Conservation (phyloP, 192 early-diverging fungal species). For the Chytriomyces sp. region DNA sequence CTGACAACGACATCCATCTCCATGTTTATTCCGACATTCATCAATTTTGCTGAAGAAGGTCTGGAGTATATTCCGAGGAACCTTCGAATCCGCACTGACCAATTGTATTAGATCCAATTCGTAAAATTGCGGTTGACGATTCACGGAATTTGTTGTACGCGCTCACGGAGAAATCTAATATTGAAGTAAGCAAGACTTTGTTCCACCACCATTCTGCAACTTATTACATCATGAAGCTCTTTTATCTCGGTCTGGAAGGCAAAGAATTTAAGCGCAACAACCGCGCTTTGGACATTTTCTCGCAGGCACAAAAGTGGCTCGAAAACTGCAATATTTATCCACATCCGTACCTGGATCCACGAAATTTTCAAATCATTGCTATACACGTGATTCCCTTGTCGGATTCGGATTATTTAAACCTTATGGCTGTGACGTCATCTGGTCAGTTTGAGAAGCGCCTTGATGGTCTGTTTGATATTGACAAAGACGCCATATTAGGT, state of each 20-base stretch:
- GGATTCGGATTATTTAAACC: constrained; percentile 69
- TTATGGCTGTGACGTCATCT: constrained; percentile 79
- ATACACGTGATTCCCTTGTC: constrained; percentile 65
- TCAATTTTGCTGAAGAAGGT: constrained; percentile 13
- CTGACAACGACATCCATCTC: constrained; percentile 65
- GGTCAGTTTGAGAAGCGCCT: constrained; percentile 31
- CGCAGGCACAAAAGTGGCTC: constrained; percentile 34
- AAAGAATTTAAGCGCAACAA: constrained; percentile 46
- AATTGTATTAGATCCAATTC: constrained; percentile 52
- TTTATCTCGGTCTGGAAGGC: constrained; percentile 64
- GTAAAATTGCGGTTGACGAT: constrained; percentile 70
- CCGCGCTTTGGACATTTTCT: constrained; percentile 32
- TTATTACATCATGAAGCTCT: constrained; percentile 31
- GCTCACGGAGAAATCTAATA: constrained; percentile 64
- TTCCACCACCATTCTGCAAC: neutral
- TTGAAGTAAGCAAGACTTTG: constrained; percentile 55
- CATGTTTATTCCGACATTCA: constrained; percentile 70
- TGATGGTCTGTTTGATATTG: too few relatives aligned
- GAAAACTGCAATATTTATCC: constrained; percentile 38
- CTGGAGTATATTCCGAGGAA: neutral
- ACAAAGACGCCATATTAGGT: constrained; percentile 45
- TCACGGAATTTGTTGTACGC: constrained; percentile 72
- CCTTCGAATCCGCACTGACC: neutral
- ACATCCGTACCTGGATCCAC: constrained; percentile 48
- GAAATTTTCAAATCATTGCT: constrained; percentile 70